Percentiles rank a stretch among this genome's conserved stretches.
phyloP scores from a whole-genome alignment of 345 rosid genomes.

The Mallotus nudiflorus region DNA sequence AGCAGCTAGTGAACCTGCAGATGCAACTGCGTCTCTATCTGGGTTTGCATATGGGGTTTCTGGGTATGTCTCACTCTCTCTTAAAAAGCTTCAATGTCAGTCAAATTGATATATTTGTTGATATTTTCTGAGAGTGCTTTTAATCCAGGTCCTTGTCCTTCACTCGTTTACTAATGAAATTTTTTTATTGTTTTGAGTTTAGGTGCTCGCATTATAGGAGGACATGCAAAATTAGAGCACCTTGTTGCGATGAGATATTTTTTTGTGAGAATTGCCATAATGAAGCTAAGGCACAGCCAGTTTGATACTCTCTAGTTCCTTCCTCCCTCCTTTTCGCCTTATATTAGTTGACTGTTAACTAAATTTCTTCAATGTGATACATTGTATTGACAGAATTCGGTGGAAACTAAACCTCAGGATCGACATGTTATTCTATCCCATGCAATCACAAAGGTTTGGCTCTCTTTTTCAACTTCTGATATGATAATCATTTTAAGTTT shows the following conservation, averaged over 20 bases:
- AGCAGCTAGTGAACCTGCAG: too few species aligned
- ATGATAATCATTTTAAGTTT: background rate
- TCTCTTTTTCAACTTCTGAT: background rate
- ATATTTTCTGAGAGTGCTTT: too few species aligned
- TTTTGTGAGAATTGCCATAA: conserved; percentile 89
- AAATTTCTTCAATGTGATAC: background rate
- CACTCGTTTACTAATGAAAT: too few species aligned
- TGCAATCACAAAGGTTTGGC: conserved; percentile 57
- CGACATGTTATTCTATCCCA: conserved; percentile 75
- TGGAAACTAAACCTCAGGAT: conserved; percentile 42
- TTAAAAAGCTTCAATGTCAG: too few species aligned
- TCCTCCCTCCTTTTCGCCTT: background rate
- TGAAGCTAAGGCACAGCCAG: conserved; percentile 58
- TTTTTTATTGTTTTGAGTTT: too few species aligned
- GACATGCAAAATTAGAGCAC: conserved; percentile 78
- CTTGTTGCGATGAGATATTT: conserved; percentile 75
- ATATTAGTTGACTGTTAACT: too few species aligned
- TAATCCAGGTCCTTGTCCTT: too few species aligned
- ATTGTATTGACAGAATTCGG: conserved; percentile 49
- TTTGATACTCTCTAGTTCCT: too few species aligned
- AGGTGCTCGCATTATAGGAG: conserved; percentile 85
- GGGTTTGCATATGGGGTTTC: too few species aligned
- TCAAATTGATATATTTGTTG: too few species aligned
- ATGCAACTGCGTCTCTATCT: too few species aligned
- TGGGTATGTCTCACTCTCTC: too few species aligned